Base-by-base conservation (phyloP, 1,139 yeast species). In the Yamadazyma sp. region DNA sequence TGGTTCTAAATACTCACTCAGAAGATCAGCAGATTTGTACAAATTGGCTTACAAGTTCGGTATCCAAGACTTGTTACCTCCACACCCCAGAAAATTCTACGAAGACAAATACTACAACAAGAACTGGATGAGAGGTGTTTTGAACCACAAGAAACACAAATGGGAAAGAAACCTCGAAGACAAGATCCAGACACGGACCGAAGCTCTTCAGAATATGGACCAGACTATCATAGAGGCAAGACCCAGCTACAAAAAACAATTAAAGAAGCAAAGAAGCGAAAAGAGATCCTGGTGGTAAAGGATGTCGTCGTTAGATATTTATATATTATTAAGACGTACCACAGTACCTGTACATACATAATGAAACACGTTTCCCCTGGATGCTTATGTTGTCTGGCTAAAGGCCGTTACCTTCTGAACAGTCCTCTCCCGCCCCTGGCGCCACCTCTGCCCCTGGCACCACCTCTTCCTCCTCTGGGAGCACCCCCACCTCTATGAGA, bases 31-130 rank as follows among this genome's bases (percentile, higher is more conserved):
- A 17, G 96, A 84, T 51, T 66, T 92, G 40, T 89, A 75, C 72
- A 91, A 91, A 64, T 66, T 86, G 55, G 97, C 98, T 5, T 74
- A 79, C 56, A 77, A 84, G 53, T 86, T 78, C 55, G 98, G 98
- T 22, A 70, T 92, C 11, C 75, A 80, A 25, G 91, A 85, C 44
- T 69, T 88, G 45, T 70, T 92, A 57, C 98, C 98, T 15, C 79
- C 83, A 25, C 63, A 86, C 44, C 81, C 80, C 39, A 84, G 83
- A 71, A 75, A 73, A 61, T 87, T 89, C 77, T 87, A 77, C 62
- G 83, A 80, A 53, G 95, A 87, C 47, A 88, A 87, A 62, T 87
- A 83, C 59, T 69, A 75, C 35, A 69, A 75, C 47, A 86, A 83
- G 72, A 77, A 76, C 57, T 77, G 85, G 64, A 77, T 87, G 79